Evolutionary conservation across 192 early-diverging fungal species (phyloP).

Genomic region (Umbelopsis isabellina): DNA sequence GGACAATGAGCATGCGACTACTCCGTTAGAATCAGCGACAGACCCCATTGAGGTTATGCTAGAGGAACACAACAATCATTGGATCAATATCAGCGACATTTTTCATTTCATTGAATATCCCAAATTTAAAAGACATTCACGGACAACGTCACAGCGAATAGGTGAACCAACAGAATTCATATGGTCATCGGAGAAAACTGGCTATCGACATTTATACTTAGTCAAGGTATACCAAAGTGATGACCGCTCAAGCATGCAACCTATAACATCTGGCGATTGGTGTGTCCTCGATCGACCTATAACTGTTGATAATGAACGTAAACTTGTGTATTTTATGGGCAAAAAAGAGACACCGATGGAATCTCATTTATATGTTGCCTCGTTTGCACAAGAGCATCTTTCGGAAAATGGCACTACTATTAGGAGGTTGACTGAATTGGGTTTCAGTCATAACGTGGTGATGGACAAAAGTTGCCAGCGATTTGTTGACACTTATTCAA

Average conservation of each 20-base stretch:
- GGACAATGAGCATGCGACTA: not conserved
- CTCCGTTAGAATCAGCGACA: constrained; percentile 24
- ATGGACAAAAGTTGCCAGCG: constrained; percentile 40
- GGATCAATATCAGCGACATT: constrained; percentile 65
- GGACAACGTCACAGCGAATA: not conserved
- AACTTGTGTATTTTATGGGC: constrained; percentile 64
- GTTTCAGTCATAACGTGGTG: constrained; percentile 51
- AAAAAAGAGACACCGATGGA: constrained; percentile 62
- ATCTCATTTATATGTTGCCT: constrained; percentile 63
- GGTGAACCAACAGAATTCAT: constrained; percentile 45
- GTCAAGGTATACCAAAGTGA: constrained; percentile 35
- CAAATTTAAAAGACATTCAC: not conserved
- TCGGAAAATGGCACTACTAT: not conserved
- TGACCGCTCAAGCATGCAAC: constrained; percentile 26
- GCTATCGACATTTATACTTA: constrained; percentile 64
- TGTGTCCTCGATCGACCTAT: constrained; percentile 61
- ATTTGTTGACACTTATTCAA: constrained; percentile 56
- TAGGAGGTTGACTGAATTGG: constrained; percentile 47
- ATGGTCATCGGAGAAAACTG: constrained; percentile 59
- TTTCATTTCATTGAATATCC: constrained; percentile 37
- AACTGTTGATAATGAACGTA: constrained; percentile 49
- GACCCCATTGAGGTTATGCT: constrained; percentile 50
- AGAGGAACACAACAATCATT: constrained; percentile 54
- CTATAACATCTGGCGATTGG: constrained; percentile 63
- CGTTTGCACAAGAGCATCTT: constrained; percentile 28